A percentile compares a stretch with the other conserved stretches of the same genome.
Conservation (phyloP, 2,329 filamentous ascomycete genomes). For the Talaromyces sp. region DNA sequence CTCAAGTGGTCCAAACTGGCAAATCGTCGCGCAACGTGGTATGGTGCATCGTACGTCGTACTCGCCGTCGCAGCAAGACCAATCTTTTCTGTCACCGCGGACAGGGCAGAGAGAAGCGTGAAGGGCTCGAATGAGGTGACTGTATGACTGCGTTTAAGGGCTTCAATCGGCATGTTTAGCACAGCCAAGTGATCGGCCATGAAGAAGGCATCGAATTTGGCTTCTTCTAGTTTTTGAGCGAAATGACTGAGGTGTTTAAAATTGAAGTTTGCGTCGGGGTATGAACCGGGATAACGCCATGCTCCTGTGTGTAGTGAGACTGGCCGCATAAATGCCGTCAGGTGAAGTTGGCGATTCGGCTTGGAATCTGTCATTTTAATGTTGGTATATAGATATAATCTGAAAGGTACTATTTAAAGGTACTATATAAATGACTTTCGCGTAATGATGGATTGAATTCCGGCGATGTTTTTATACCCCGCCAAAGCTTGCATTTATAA, state of each 20-base stretch:
- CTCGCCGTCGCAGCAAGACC: conserved; percentile 53
- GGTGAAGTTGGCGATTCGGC: conserved; percentile 42
- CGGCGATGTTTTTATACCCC: neutral
- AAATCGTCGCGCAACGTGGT: conserved; percentile 53
- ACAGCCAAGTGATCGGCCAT: conserved; percentile 56
- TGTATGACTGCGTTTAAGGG: conserved; percentile 56
- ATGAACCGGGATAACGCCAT: conserved; percentile 55
- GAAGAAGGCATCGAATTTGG: conserved; percentile 57
- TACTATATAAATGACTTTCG: neutral
- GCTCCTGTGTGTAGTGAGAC: conserved; percentile 56
- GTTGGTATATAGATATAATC: neutral
- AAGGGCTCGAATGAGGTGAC: conserved; percentile 58
- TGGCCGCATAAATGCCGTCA: conserved; percentile 60
- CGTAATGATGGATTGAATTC: too few relatives aligned
- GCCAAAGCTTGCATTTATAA: conserved; percentile 1
- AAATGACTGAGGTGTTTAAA: conserved; percentile 53
- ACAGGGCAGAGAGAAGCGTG: conserved; percentile 51
- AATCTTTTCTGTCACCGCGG: conserved; percentile 49
- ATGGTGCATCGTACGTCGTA: conserved; percentile 53
- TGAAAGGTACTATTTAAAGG: neutral
- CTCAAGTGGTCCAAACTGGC: conserved; percentile 53
- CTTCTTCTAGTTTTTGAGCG: conserved; percentile 52
- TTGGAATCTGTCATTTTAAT: conserved; percentile 9
- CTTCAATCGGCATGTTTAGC: conserved; percentile 56
- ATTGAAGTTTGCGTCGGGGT: conserved; percentile 59